Evolutionary conservation across 345 rosid species (phyloP).

Genomic region (Citrus trifoliata): DNA sequence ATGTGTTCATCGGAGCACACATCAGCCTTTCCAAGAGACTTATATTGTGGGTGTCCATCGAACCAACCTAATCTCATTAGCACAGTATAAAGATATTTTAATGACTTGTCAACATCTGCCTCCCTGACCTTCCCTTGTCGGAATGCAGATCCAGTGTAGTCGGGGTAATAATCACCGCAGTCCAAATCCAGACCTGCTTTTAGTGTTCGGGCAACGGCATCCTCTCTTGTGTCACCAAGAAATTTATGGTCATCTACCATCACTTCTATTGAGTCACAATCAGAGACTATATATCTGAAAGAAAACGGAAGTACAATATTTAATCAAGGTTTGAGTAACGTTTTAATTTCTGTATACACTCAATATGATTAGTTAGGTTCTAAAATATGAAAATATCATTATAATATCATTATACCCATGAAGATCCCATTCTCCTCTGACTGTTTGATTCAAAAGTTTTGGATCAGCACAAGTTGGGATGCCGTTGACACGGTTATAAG

Average conservation of each 20-base stretch:
- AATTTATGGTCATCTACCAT: conserved; percentile 42
- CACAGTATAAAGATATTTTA: conserved; percentile 35
- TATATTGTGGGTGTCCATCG: conserved; percentile 43
- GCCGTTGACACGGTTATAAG: conserved; percentile 42
- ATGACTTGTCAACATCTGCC: conserved; percentile 29
- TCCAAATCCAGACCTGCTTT: conserved; percentile 78
- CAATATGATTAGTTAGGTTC: not conserved
- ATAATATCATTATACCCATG: conserved; percentile 33
- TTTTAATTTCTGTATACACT: not conserved
- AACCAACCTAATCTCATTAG: conserved; percentile 67
- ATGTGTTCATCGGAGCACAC: conserved; percentile 35
- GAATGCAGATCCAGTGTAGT: conserved; percentile 33
- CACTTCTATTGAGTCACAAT: conserved; percentile 50
- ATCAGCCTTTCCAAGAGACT: conserved; percentile 31
- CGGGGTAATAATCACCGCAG: conserved; percentile 47
- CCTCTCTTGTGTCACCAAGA: conserved; percentile 45
- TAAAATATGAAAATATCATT: not conserved
- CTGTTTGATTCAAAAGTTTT: conserved; percentile 27
- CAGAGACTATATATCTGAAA: conserved; percentile 53
- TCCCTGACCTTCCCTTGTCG: conserved; percentile 36
- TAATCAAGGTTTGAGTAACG: not conserved
- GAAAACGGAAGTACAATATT: not conserved
- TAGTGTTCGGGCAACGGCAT: conserved; percentile 46
- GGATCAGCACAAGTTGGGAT: conserved; percentile 49
- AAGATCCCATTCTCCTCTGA: conserved; percentile 51